A percentile compares a stretch with the other conserved stretches of the same genome.
phyloP scores from a whole-genome alignment of 2,329 filamentous ascomycete genomes.

The Nigrograna mackinnonii region DNA sequence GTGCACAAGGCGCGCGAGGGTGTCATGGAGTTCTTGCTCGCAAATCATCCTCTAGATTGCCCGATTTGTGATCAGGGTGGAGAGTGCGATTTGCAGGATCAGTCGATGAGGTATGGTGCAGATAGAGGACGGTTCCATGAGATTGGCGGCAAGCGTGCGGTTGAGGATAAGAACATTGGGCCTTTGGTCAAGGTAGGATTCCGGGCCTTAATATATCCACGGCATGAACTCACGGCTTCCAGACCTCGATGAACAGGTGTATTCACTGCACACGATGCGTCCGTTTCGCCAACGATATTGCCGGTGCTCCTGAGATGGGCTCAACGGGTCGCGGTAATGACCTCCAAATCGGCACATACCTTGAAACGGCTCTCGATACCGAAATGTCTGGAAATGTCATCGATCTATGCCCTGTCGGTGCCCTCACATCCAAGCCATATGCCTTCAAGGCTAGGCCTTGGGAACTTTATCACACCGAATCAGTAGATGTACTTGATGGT shows the following conservation, averaged over 20 bases:
- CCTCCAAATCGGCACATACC: slow-evolving; percentile 96
- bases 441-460: slow-evolving; percentile 95
- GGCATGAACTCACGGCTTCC: slow-evolving; percentile 25
- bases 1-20: slow-evolving; percentile 98
- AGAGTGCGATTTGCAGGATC: slow-evolving; percentile 98
- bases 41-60: slow-evolving; percentile 95
- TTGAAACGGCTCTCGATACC: slow-evolving; percentile 90
- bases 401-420: slow-evolving; percentile 96
- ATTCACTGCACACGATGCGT: slow-evolving; percentile 99
- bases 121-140: slow-evolving; percentile 98
- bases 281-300: slow-evolving; percentile 96
- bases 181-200: slow-evolving; percentile 77
- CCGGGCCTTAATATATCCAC: background rate
- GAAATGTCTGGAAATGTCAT: slow-evolving; percentile 98
- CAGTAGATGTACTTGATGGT: slow-evolving; percentile 90
- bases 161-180: slow-evolving; percentile 99
- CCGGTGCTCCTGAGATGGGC: slow-evolving; percentile 92
- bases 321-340: slow-evolving; percentile 95
- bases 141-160: slow-evolving; percentile 90
- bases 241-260: slow-evolving; percentile 99
- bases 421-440: slow-evolving; percentile 95
- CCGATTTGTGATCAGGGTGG: slow-evolving; percentile 98
- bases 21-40: slow-evolving; percentile 97
- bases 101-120: slow-evolving; percentile 97
- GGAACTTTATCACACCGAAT: slow-evolving; percentile 96